These are phyloP conservation scores for Ganoderma resinaceum DNA, from an alignment of 1,284 basidiomycete genomes.

Conservation along the genomic window DNA sequence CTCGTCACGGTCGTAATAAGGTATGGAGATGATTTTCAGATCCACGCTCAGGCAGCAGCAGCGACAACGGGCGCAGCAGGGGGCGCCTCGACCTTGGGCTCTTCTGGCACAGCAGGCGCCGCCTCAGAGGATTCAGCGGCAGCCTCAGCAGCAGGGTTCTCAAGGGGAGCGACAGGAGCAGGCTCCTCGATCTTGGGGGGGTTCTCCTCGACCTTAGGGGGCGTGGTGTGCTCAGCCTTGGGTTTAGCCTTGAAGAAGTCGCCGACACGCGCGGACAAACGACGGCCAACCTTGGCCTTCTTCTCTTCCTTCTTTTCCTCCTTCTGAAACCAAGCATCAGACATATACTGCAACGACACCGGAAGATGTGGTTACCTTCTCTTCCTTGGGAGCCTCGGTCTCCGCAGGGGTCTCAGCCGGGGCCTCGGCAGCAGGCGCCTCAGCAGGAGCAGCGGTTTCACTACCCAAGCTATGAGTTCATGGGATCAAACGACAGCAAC, in stretches of 20 bases:
- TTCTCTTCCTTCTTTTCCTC: slow-evolving; percentile 46
- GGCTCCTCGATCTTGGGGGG: slow-evolving; percentile 83
- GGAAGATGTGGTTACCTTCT: slow-evolving; percentile 52
- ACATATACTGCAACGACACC: not conserved
- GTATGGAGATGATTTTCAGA: slow-evolving; percentile 35
- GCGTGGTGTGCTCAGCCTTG: slow-evolving; percentile 69
- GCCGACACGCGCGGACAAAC: slow-evolving; percentile 77
- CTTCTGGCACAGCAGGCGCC: slow-evolving; percentile 37
- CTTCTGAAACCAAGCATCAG: slow-evolving; percentile 31
- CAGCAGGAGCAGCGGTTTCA: slow-evolving; percentile 67
- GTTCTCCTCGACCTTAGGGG: slow-evolving; percentile 86
- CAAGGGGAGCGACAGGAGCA: slow-evolving; percentile 74
- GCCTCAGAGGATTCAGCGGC: slow-evolving; percentile 44
- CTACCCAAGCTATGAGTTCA: slow-evolving; percentile 47
- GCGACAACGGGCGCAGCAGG: slow-evolving; percentile 49
- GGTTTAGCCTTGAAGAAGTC: slow-evolving; percentile 84
- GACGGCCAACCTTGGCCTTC: slow-evolving; percentile 71
- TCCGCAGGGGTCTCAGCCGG: slow-evolving; percentile 47
- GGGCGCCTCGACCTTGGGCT: slow-evolving; percentile 46
- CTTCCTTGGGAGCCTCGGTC: slow-evolving; percentile 63
- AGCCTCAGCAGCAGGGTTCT: slow-evolving; percentile 62
- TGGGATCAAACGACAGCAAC: not conserved
- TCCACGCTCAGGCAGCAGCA: slow-evolving; percentile 62
- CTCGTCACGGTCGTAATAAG: slow-evolving; percentile 61
- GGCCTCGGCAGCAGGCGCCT: slow-evolving; percentile 44